phyloP scores from a whole-genome alignment of 768 basidiomycete genomes.

The Amanita fuliginea region DNA sequence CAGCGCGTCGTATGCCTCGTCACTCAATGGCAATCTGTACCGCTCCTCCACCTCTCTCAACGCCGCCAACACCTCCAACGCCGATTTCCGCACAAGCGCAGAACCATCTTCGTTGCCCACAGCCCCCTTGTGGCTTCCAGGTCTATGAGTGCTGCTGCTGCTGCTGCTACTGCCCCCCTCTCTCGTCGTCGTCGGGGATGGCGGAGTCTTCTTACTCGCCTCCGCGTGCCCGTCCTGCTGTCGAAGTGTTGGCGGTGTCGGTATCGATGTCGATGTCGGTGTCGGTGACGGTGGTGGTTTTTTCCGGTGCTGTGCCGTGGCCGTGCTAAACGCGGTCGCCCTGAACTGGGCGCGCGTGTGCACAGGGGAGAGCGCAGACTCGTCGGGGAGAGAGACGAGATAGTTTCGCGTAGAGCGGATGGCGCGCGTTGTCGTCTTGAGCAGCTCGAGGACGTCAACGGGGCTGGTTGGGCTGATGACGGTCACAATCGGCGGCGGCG shows the following conservation, averaged over 20 bases:
- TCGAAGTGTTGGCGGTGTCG: too few species aligned
- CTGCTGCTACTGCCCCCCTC: too few species aligned
- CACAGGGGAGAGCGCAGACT: slow-evolving; percentile 30
- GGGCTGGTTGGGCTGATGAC: slow-evolving; percentile 5
- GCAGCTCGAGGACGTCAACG: slow-evolving; percentile 55
- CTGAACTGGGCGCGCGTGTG: slow-evolving; percentile 49
- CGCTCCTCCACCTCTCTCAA: slow-evolving; percentile 76
- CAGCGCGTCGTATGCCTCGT: slow-evolving; percentile 77
- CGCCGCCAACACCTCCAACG: slow-evolving; percentile 73
- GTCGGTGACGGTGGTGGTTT: too few species aligned
- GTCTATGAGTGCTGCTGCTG: too few species aligned
- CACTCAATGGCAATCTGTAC: slow-evolving; percentile 62
- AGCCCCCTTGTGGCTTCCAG: too few species aligned
- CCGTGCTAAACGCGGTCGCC: slow-evolving; percentile 27
- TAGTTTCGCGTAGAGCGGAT: slow-evolving; percentile 82
- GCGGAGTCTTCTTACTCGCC: neutral
- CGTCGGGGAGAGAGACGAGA: slow-evolving; percentile 71
- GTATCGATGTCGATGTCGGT: too few species aligned
- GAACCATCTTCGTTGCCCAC: slow-evolving; percentile 64
- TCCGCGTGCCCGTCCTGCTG: too few species aligned
- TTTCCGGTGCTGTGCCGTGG: too few species aligned
- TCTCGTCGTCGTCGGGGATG: too few species aligned
- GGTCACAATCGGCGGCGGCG: too few species aligned
- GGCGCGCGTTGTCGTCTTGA: slow-evolving; percentile 72
- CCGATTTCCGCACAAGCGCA: slow-evolving; percentile 59